Evolutionary conservation across 2,329 filamentous ascomycete genomes (phyloP).

Genomic region (Phaeomoniella chlamydospora): DNA sequence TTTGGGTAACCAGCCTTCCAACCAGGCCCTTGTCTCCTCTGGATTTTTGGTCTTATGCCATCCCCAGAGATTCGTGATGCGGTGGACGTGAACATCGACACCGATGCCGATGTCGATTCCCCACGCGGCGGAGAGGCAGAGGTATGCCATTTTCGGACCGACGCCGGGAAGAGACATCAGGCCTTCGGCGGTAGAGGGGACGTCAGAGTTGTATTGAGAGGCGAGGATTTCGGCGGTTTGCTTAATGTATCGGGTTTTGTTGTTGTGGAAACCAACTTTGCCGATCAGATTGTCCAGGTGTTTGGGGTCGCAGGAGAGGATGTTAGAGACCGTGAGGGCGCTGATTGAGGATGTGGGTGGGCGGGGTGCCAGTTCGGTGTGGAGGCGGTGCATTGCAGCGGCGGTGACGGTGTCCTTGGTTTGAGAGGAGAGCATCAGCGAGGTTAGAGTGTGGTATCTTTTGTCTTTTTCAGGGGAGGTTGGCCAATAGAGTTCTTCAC

Average conservation of each 20-base stretch:
- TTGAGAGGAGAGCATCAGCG: constrained; percentile 83
- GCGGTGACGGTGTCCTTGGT: constrained; percentile 88
- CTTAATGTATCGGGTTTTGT: constrained; percentile 78
- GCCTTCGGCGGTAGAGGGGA: constrained; percentile 63
- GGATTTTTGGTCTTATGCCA: constrained; percentile 74
- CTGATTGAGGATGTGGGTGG: constrained; percentile 9
- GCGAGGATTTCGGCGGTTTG: constrained; percentile 57
- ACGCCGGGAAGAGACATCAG: constrained; percentile 71
- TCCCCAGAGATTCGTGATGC: constrained; percentile 86
- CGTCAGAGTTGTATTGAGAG: constrained; percentile 58
- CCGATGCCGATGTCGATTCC: constrained; percentile 63
- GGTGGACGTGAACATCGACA: constrained; percentile 88
- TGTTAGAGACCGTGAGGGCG: constrained; percentile 57
- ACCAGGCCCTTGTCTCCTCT: constrained; percentile 61
- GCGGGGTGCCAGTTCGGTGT: constrained; percentile 48
- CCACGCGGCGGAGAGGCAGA: constrained; percentile 69
- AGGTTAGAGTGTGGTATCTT: constrained; percentile 73
- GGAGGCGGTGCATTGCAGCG: constrained; percentile 64
- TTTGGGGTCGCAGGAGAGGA: constrained; percentile 55
- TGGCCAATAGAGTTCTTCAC: constrained; percentile 39
- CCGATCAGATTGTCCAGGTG: constrained; percentile 60
- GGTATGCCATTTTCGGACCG: constrained; percentile 87
- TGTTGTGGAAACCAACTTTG: constrained; percentile 86
- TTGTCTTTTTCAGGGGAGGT: constrained; percentile 36
- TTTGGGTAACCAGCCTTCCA: constrained; percentile 70